Evolutionary conservation across 257 asterid genomes (phyloP), one percentile per base, ranked within the genome.

Genomic region (Gentiana straminea): DNA sequence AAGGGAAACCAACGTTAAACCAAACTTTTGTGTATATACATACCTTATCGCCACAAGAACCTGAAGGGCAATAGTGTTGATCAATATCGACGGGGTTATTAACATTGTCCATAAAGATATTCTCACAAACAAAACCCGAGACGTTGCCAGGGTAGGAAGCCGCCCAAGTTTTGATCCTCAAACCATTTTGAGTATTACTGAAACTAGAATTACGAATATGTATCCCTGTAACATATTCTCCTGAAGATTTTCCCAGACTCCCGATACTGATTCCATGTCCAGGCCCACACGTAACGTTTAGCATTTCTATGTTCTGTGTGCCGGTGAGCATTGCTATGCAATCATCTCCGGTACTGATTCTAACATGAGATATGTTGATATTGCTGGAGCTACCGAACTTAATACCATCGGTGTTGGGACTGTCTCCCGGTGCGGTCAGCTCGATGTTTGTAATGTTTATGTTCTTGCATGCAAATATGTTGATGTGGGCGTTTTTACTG

Each of bases 241-340:
- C n/a, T 1, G 52, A 66, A 58, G 56, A 38, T 39, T 51, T 68
- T 3, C 95, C 91, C 1, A 81, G 84, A 69, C 89, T 79, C 4
- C 95, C 89, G 4, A 82, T 60, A 64, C 95, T 82, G 64, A 83
- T 80, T 33, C 95, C 94, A 15, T 86, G 95, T 2, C 94, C 91
- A 2, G 95, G 95, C 1, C 95, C 94, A 52, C 94, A 86, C 0
- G 44, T 0, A 38, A 86, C 80, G 0, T 48, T 58, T 7, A 67
- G 13, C 15, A 84, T 78, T 9, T 73, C 70, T 13, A 84, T 66
- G 75, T 70, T 46, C 32, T 56, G 55, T 58, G 81, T 76, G 2
- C 94, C 95, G 0, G 81, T 59, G 49, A 84, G 79, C 88, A 86
- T 78, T 38, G 89, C 33, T 15, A 86, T 35, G 63, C 95, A 86